A percentile compares a stretch with the other conserved stretches of the same genome.
Conservation (phyloP, 306 rosid species). For the Cicer bijugum region DNA sequence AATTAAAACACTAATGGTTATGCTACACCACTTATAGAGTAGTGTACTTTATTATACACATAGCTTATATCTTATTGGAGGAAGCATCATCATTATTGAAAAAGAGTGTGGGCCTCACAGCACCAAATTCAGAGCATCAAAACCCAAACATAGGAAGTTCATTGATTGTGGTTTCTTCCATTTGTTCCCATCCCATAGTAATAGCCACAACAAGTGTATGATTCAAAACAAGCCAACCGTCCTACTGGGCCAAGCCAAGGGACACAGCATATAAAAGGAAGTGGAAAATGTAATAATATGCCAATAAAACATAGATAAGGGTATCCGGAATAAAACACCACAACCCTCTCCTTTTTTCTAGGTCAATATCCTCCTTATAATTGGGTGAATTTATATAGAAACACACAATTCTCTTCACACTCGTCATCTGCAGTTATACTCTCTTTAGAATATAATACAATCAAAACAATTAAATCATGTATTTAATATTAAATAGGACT, state of each 20-base stretch:
- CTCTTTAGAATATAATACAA: too few species aligned
- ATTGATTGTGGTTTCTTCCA: constrained; percentile 27
- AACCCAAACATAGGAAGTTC: constrained; percentile 29
- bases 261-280: neutral
- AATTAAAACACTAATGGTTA: neutral
- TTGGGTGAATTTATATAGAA: neutral
- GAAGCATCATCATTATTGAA: constrained; percentile 37
- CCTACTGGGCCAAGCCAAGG: constrained; percentile 37
- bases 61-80: neutral
- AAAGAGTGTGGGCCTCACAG: constrained; percentile 38
- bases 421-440: too few species aligned
- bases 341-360: constrained; percentile 30
- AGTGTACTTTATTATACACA: neutral
- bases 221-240: constrained; percentile 46
- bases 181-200: constrained; percentile 7
- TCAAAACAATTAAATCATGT: too few species aligned
- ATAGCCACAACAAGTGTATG: constrained; percentile 41
- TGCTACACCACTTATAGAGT: too few species aligned
- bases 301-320: constrained; percentile 45
- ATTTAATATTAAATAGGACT: too few species aligned
- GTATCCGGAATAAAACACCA: constrained; percentile 48
- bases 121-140: constrained; percentile 44
- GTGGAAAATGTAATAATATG: constrained; percentile 48
- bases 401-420: neutral
- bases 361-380: neutral